Conservation (phyloP, 345 rosid genomes). For the Pugionium dolabratum region DNA sequence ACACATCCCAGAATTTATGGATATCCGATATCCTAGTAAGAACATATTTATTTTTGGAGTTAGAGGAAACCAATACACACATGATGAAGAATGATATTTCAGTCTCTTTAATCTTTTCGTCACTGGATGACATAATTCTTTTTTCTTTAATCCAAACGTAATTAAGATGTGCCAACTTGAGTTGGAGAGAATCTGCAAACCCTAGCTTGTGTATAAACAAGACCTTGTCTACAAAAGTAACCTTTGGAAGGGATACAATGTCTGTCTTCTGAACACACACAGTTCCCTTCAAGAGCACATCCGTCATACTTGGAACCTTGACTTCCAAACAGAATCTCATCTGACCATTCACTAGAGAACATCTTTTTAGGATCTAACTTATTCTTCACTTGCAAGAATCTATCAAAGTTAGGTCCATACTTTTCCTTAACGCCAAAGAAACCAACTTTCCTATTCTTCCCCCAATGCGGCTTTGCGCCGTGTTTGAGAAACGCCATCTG, state of each 20-base stretch:
- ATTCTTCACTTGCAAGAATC: slow-evolving; percentile 59
- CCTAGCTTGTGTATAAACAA: slow-evolving; percentile 65
- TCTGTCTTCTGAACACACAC: slow-evolving; percentile 74
- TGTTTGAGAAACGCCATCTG: slow-evolving; percentile 80
- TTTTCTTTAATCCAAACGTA: background rate
- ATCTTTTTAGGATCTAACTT: slow-evolving; percentile 61
- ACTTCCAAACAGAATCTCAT: slow-evolving; percentile 58
- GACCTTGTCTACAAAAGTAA: slow-evolving; percentile 64
- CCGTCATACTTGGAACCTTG: slow-evolving; percentile 55
- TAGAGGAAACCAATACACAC: background rate
- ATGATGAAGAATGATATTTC: background rate
- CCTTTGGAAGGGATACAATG: slow-evolving; percentile 73
- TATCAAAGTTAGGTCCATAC: slow-evolving; percentile 46
- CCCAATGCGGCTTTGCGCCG: slow-evolving; percentile 91
- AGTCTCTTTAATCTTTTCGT: background rate
- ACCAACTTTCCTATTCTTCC: slow-evolving; percentile 71
- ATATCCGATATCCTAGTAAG: too few species aligned
- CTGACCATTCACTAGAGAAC: slow-evolving; percentile 84
- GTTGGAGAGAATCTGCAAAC: slow-evolving; percentile 58
- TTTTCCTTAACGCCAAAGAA: slow-evolving; percentile 62
- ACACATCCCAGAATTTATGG: too few species aligned
- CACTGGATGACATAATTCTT: background rate
- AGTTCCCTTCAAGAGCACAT: slow-evolving; percentile 82
- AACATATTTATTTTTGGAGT: too few species aligned
- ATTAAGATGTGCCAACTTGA: slow-evolving; percentile 3